Evolutionary conservation across 352 stramenopile species (phyloP).

Genomic region (Phytophthora colocasiae): DNA sequence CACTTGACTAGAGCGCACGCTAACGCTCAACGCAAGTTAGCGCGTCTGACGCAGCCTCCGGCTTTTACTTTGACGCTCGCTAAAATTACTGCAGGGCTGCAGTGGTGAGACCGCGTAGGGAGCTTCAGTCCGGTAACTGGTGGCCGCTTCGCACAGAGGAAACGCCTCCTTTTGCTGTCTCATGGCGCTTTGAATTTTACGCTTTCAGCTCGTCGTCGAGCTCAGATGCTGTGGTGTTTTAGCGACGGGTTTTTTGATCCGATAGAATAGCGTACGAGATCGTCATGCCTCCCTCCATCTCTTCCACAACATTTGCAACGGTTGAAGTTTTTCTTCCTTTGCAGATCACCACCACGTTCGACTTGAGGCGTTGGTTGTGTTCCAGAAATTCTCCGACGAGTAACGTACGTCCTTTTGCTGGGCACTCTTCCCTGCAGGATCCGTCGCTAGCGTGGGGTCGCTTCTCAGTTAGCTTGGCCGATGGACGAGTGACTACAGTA

Average conservation of each 20-base stretch:
- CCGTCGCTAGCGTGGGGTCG: constrained; percentile 15
- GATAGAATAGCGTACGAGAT: not conserved
- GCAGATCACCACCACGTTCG: constrained; percentile 18
- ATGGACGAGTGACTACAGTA: constrained; percentile 3
- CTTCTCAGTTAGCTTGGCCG: constrained; percentile 29
- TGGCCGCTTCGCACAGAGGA: constrained; percentile 19
- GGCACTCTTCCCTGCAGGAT: constrained; percentile 21
- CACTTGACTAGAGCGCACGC: constrained; percentile 4
- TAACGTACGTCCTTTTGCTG: constrained; percentile 38
- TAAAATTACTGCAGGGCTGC: constrained; percentile 10
- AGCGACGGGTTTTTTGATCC: no score
- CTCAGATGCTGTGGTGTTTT: not conserved
- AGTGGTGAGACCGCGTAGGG: constrained; percentile 10
- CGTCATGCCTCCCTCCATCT: constrained; percentile 17
- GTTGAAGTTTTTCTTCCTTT: constrained; percentile 20
- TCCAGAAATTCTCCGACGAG: constrained; percentile 35
- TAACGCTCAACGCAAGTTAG: constrained; percentile 11
- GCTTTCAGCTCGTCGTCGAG: constrained; percentile 12
- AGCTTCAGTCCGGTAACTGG: constrained; percentile 26
- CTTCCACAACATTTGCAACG: constrained; percentile 32
- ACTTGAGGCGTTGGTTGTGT: constrained; percentile 20
- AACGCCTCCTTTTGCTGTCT: constrained; percentile 31
- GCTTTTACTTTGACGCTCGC: constrained; percentile 18
- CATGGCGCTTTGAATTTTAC: constrained; percentile 29
- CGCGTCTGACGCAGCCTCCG: constrained; percentile 16